Conservation (phyloP, 2,329 filamentous ascomycete species). For the Leptographium flavum region DNA sequence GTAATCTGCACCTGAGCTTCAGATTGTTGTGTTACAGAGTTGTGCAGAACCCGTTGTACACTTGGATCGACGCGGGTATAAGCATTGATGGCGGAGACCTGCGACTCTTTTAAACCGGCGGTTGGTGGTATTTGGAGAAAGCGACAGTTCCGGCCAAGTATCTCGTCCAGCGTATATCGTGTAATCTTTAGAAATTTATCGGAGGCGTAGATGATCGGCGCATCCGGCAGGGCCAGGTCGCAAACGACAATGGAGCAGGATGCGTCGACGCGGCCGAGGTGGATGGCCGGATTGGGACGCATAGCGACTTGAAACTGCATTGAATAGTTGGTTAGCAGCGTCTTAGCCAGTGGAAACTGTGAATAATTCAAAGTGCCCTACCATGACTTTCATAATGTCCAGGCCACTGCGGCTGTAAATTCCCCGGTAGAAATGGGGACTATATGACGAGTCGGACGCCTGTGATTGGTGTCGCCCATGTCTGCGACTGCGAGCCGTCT, state of each 20-base stretch:
- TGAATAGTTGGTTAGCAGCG: too few relatives aligned
- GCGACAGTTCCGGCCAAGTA: slow-evolving; percentile 67
- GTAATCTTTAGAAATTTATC: slow-evolving; percentile 68
- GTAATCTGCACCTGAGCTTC: slow-evolving; percentile 43
- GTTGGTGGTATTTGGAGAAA: slow-evolving; percentile 60
- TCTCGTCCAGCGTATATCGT: slow-evolving; percentile 61
- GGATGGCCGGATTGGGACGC: slow-evolving; percentile 58
- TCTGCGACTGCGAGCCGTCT: too few relatives aligned
- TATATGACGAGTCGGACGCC: too few relatives aligned
- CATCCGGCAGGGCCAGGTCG: slow-evolving; percentile 58
- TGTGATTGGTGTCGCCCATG: too few relatives aligned
- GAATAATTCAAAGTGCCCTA: slow-evolving; percentile 14
- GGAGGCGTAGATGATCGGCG: slow-evolving; percentile 73
- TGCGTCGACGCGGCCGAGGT: slow-evolving; percentile 69
- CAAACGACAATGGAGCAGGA: slow-evolving; percentile 76
- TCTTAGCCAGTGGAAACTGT: background rate
- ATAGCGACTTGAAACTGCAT: slow-evolving; percentile 39
- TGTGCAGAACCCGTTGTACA: slow-evolving; percentile 39
- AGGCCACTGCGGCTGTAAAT: slow-evolving; percentile 40
- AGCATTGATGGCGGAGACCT: background rate
- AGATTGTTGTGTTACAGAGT: slow-evolving; percentile 26
- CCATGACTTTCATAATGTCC: slow-evolving; percentile 41
- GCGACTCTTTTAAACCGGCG: background rate
- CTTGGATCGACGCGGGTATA: slow-evolving; percentile 52
- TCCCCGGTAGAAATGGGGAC: slow-evolving; percentile 37